Base-by-base conservation (phyloP, 2,329 filamentous ascomycete species). In the Aschersonia sp. region DNA sequence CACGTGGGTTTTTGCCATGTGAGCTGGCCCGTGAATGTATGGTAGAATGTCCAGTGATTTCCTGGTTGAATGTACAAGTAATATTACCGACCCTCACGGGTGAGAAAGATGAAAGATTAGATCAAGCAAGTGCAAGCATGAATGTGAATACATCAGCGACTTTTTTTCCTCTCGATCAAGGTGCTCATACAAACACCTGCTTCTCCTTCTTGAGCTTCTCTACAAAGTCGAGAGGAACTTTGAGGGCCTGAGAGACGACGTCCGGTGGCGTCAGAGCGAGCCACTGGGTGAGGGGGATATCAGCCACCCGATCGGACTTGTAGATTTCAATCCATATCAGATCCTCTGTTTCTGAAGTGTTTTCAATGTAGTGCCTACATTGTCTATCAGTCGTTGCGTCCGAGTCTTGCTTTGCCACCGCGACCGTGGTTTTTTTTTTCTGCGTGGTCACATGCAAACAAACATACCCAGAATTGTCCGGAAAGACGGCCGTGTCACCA, bases 311-410 rank as follows among this genome's bases (percentile, higher is more conserved):
- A 51, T 84, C 78, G 41, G 73, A 76, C 64, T 81, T 83, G 67
- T 82, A 84, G 14, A 84, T 73, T 58, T 84, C 81, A 32, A 84
- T 74, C 74, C 77, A 84, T 5, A 80, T 69, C 4, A 85, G 66
- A 45, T 81, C 76, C 50, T 83, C 76, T 2, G 77, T 66, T 0
- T 76, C 81, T 7, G 10, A n/a, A 0, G 73, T 79, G 58, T 84
- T 85, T 54, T 84, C 79, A 48, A 85, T 79, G 54, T 84, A 42
- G 14, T 41, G 40, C 45, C 40, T 41, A 41, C 40, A 41, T 22
- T 7, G 40, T 12, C n/a, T 5, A 41, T 22, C 4, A 32, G 7
- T 6, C 14, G 30, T n/a, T 12, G 8, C 22, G 6, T 29, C 6
- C 22, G 22, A 22, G 22, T 22, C 3, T 22, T 22, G 22, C 22